A percentile compares a stretch with the other conserved stretches of the same genome.
phyloP scores from a whole-genome alignment of 345 rosid genomes.

The Lepidium africanum region DNA sequence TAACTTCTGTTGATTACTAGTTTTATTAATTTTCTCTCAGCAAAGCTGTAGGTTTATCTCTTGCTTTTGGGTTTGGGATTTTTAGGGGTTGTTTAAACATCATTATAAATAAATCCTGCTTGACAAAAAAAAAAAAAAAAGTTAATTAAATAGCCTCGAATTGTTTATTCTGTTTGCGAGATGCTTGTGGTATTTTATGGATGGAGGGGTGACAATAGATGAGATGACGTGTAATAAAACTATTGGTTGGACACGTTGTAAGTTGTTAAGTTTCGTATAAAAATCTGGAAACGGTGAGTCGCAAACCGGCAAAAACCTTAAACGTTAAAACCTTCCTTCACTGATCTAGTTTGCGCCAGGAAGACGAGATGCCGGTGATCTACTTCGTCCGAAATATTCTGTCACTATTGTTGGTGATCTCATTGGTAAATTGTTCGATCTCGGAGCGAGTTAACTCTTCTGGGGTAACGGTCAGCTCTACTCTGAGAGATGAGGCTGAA shows the following conservation, averaged over 20 bases:
- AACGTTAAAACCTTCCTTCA: neutral
- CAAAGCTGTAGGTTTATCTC: too few species aligned
- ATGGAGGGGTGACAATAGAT: neutral
- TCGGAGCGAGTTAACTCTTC: constrained; percentile 45
- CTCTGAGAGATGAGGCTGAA: constrained; percentile 56
- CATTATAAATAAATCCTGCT: too few species aligned
- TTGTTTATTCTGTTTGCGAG: neutral
- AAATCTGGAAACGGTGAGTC: neutral
- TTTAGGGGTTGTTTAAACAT: too few species aligned
- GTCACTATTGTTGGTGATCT: neutral
- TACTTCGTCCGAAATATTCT: neutral
- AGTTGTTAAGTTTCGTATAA: neutral
- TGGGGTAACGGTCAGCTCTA: constrained; percentile 52
- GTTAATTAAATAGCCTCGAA: neutral
- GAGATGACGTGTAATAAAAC: constrained; percentile 13
- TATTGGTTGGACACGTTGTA: constrained; percentile 25
- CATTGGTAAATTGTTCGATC: constrained; percentile 1
- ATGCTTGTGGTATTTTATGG: neutral
- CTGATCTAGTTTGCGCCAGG: constrained; percentile 2
- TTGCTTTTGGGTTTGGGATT: too few species aligned
- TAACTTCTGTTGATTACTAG: too few species aligned
- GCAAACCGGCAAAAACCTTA: neutral
- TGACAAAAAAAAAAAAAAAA: too few species aligned
- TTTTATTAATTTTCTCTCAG: too few species aligned
- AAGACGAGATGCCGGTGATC: neutral